A percentile compares a stretch with the other conserved stretches of the same genome.
Evolutionary conservation across 225 moss, liverwort and hornwort genomes (phyloP).

Genomic region (Neckera pumila): DNA sequence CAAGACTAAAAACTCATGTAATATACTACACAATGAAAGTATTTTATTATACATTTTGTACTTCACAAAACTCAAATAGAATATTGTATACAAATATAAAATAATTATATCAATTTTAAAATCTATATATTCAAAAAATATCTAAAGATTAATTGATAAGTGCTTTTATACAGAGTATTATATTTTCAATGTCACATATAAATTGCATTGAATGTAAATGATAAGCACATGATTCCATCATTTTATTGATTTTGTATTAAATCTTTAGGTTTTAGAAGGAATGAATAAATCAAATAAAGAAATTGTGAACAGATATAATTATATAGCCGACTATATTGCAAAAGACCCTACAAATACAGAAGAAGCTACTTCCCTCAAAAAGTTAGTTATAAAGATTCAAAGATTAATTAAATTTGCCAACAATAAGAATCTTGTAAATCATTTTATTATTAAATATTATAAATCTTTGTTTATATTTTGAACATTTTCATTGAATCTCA

Average conservation of each 20-base stretch:
- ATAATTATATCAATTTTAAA: neutral
- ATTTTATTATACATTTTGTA: too few species aligned
- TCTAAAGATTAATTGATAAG: neutral
- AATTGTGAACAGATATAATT: conserved; percentile 24
- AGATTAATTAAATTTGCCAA: neutral
- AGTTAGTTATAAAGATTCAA: neutral
- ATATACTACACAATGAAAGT: neutral
- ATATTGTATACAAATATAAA: too few species aligned
- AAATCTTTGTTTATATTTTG: neutral
- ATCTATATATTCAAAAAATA: neutral
- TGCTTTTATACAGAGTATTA: too few species aligned
- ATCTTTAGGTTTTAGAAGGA: conserved; percentile 2
- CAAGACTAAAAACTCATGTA: conserved; percentile 31
- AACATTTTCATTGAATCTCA: neutral
- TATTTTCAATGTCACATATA: neutral
- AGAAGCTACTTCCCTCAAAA: conserved; percentile 69
- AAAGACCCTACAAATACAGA: conserved; percentile 66
- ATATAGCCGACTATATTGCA: conserved; percentile 38
- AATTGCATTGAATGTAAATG: neutral
- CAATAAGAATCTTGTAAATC: rapidly evolving
- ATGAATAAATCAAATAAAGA: conserved; percentile 43
- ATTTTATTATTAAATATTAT: neutral
- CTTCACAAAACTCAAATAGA: too few species aligned
- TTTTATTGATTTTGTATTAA: neutral
- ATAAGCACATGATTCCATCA: too few species aligned